Conservation (phyloP, 2,329 filamentous ascomycete species). For the Esteya vermicola region DNA sequence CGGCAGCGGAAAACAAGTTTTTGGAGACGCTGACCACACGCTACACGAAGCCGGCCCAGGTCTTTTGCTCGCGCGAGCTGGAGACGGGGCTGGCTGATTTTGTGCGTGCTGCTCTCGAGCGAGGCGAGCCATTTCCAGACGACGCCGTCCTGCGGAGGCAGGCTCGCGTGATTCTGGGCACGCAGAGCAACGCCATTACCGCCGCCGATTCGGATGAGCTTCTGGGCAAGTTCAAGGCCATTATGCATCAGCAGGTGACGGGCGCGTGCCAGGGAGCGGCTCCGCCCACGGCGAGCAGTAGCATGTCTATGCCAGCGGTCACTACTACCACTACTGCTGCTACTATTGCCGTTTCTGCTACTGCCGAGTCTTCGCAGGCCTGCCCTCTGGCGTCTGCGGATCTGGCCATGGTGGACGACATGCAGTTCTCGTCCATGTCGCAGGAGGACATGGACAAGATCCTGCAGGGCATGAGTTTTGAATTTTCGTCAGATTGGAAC, state of each 20-base stretch:
- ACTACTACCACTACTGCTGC: too few relatives aligned
- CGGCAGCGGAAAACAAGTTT: constrained; percentile 31
- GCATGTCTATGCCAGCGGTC: too few relatives aligned
- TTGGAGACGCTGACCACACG: constrained; percentile 28
- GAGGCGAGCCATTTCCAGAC: constrained; percentile 27
- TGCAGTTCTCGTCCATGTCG: constrained; percentile 11
- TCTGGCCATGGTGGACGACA: too few relatives aligned
- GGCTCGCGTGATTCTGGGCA: constrained; percentile 32
- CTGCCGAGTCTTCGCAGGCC: too few relatives aligned
- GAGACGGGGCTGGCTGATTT: constrained; percentile 38
- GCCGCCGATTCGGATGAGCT: constrained; percentile 39
- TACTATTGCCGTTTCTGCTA: too few relatives aligned
- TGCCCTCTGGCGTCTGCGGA: too few relatives aligned
- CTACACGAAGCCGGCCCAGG: constrained; percentile 29
- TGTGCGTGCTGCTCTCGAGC: constrained; percentile 23
- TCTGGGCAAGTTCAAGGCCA: constrained; percentile 37
- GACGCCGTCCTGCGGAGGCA: constrained; percentile 31
- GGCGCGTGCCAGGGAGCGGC: constrained; percentile 3
- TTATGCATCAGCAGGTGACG: constrained; percentile 20
- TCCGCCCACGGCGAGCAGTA: too few relatives aligned
- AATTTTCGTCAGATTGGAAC: constrained; percentile 14
- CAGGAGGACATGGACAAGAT: constrained; percentile 25
- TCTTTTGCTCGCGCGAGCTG: constrained; percentile 46
- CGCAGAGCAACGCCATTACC: constrained; percentile 22
- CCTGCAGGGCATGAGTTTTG: constrained; percentile 29